phyloP scores from a whole-genome alignment of 148 eudicot genomes.

The Vaccinium vitisidaea region DNA sequence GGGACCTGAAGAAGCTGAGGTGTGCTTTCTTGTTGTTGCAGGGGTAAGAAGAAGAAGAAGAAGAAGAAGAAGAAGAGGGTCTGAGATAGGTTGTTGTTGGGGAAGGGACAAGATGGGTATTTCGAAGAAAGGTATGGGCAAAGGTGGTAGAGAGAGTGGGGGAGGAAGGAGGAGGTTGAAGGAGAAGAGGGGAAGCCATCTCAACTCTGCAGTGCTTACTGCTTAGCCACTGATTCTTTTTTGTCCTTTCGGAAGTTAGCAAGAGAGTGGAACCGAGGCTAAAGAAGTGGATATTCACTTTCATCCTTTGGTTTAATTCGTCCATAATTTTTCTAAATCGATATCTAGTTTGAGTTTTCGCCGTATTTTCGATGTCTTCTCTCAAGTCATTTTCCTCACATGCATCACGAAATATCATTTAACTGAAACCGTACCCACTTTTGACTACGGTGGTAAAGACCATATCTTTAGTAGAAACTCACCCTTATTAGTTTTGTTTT shows the following conservation, averaged over 20 bases:
- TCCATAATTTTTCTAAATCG: too few relatives aligned
- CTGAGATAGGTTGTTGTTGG: slow-evolving; percentile 19
- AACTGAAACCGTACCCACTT: too few relatives aligned
- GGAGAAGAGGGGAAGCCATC: slow-evolving; percentile 28
- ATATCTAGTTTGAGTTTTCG: too few relatives aligned
- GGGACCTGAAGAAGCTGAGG: slow-evolving; percentile 21
- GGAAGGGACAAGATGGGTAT: slow-evolving; percentile 27
- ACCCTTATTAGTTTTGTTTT: too few relatives aligned
- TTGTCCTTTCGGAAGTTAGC: neutral
- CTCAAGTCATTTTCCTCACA: too few relatives aligned
- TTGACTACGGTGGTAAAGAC: too few relatives aligned
- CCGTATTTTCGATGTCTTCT: too few relatives aligned
- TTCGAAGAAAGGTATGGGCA: slow-evolving; percentile 19
- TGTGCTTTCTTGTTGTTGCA: slow-evolving; percentile 14
- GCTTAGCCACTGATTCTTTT: neutral
- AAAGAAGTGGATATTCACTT: too few relatives aligned
- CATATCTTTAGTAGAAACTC: too few relatives aligned
- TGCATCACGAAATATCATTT: too few relatives aligned
- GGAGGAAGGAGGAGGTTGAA: slow-evolving; percentile 20
- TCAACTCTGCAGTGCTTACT: neutral
- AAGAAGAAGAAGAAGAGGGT: slow-evolving; percentile 16
- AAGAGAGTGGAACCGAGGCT: neutral
- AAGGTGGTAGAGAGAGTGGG: slow-evolving; percentile 27
- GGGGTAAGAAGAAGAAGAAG: neutral
- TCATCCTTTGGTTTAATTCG: too few relatives aligned